Evolutionary conservation across 2,329 filamentous ascomycete species (phyloP).

Genomic region (Neonectria hederae): DNA sequence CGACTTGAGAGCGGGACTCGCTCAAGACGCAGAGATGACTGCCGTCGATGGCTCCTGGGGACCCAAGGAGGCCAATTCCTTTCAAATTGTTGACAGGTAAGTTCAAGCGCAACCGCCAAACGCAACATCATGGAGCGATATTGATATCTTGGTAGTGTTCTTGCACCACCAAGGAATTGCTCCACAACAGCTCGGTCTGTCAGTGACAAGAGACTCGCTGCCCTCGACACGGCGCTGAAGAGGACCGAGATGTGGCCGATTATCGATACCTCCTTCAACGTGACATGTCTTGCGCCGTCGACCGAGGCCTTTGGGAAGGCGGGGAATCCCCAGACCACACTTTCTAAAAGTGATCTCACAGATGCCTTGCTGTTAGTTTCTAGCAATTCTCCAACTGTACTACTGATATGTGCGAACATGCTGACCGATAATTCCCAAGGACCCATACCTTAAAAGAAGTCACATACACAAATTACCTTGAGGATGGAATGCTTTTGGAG

Average conservation of each 20-base stretch:
- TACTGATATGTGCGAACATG: no score
- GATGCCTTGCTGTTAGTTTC: conserved; percentile 25
- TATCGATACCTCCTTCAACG: conserved; percentile 29
- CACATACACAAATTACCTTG: conserved; percentile 30
- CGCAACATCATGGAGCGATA: background rate
- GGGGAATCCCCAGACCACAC: conserved; percentile 20
- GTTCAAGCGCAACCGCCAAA: background rate
- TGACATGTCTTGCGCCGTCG: conserved; percentile 36
- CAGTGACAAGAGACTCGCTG: conserved; percentile 20
- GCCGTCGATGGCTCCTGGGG: conserved; percentile 36
- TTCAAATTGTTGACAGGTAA: conserved; percentile 35
- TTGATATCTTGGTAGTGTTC: conserved; percentile 18
- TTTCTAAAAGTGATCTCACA: conserved; percentile 21
- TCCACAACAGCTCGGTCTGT: conserved; percentile 24
- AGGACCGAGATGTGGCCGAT: conserved; percentile 27
- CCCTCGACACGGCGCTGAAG: conserved; percentile 26
- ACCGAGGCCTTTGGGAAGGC: conserved; percentile 30
- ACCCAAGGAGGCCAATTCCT: conserved; percentile 23
- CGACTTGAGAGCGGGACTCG: conserved; percentile 28
- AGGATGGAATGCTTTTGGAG: conserved; percentile 27
- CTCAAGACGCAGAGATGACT: conserved; percentile 34
- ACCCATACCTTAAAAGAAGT: conserved; percentile 32
- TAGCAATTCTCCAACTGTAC: fast-evolving
- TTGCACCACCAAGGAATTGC: conserved; percentile 27
- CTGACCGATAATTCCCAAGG: conserved; percentile 3